Evolutionary conservation across 139 green algal species (phyloP), one percentile per base, ranked within the genome.

Genomic region (Klebsormidium nitens): DNA sequence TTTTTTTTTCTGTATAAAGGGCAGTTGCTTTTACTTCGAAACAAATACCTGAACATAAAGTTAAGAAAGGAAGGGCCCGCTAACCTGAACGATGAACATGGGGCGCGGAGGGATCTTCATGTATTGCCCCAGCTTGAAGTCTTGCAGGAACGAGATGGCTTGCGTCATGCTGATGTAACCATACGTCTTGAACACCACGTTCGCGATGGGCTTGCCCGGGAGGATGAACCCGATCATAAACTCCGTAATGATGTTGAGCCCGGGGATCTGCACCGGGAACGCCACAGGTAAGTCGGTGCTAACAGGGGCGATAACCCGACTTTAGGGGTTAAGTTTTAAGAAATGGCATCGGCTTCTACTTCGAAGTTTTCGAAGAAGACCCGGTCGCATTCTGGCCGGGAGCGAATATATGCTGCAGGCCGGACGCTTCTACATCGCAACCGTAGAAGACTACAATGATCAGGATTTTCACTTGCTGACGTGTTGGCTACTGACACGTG

Each of bases 161-260:
- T 71, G 64, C 39, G 64, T 71, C 64, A 71, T 71, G 3, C 64
- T 71, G 44, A 71, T 71, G 42, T 71, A 71, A 3, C 64, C 64
- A 36, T 71, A 71, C 64, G 64, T 71, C 36, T 71, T 71, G 64
- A 71, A 71, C 23, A 31, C 35, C 39, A 71, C 64, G 64, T 71
- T 71, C 5, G 37, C 64, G 52, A 71, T 71, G 2, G 64, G 64
- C 42, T 52, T 23, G 8, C 64, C 64, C 3, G 64, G 64, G 2
- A 37, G 44, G 8, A 71, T 58, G 23, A 48, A 71, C 19, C 64
- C 64, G 40, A 31, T 48, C 23, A 71, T 42, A 39, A 71, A 23
- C 42, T 71, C 64, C 36, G 64, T 71, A 28, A 71, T 52, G 19
- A 71, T 37, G 28, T 71, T 71, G 19, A 71, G 42, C 35, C 64